A percentile compares a stretch with the other conserved stretches of the same genome.
Evolutionary conservation across 2,329 filamentous ascomycete species (phyloP).

Genomic region (Aspergillus jensenii): DNA sequence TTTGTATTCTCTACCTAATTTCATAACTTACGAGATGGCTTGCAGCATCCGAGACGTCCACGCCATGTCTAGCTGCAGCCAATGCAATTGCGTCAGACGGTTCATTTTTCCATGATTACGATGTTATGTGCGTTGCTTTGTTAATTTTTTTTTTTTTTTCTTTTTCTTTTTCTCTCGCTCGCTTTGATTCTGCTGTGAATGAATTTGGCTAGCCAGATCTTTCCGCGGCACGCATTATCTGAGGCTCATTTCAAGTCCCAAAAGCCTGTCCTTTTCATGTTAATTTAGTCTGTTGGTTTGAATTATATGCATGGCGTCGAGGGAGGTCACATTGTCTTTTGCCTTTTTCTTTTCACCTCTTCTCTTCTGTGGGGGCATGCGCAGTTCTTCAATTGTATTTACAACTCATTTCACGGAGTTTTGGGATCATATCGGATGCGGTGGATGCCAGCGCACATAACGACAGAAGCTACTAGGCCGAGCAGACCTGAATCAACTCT

Average conservation of each 20-base stretch:
- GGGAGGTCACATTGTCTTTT: conserved; percentile 12
- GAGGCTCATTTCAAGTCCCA: conserved; percentile 5
- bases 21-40: conserved; percentile 3
- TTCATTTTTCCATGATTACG: conserved; percentile 10
- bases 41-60: not conserved
- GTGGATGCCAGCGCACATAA: conserved; percentile 1
- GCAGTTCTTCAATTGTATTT: conserved; percentile 15
- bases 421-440: conserved; percentile 12
- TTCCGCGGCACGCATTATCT: not conserved
- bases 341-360: conserved; percentile 8
- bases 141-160: not conserved
- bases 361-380: conserved; percentile 7
- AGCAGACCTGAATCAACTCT: not conserved
- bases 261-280: conserved; percentile 5
- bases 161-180: not conserved
- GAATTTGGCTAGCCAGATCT: conserved; percentile 1
- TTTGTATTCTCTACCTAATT: conserved; percentile 11
- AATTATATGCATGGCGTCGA: conserved; percentile 20
- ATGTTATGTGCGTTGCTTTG: conserved; percentile 14
- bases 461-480: not conserved
- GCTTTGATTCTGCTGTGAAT: not conserved
- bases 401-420: conserved; percentile 12
- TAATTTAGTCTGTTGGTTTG: conserved; percentile 6
- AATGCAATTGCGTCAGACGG: not conserved
- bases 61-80: conserved; percentile 1